Base-by-base conservation (phyloP, 2,329 filamentous ascomycete genomes). In the Aspergillus aculeatus region DNA sequence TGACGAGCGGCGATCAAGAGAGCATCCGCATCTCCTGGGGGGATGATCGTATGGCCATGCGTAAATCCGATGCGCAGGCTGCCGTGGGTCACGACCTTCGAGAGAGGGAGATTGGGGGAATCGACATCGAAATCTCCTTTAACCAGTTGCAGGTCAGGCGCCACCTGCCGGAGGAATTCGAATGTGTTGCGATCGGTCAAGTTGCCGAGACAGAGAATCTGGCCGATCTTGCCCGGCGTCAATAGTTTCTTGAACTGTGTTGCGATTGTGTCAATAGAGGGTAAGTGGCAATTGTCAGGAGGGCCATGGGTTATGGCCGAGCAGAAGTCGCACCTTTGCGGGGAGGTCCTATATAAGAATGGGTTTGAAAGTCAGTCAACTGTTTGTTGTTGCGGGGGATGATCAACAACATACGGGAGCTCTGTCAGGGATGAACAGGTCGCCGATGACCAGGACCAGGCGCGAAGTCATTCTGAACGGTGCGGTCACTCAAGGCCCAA, bases 381-480 rank as follows among this genome's bases (percentile, higher is more conserved):
- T 21, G 51, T 38, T 41, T 31, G 26, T 68, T 64, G 66, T 64
- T 57, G 61, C 61, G 51, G 48, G 59, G 14, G 38, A 53, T 55
- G 56, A 50, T 24, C 31, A 9, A 19, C 50, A 44, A 75, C 79
- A 68, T 75, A 85, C 92, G 65, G 95, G 87, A 69, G 92, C 92
- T 75, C 92, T 85, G 78, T 96, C 92, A 70, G 92, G 92, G 78
- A 96, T 96, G 81, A 96, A 92, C 57, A 96, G 86, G 81, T 96
- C 92, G 76, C 92, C 92, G 69, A 96, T 91, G 73, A 95, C 91
- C 74, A 96, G 86, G 73, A 96, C 92, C 68, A 96, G 84, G 79
- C 94, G 91, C 65, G 92, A 91, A 81, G 94, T 92, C 82, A 86
- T 89, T 56, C 58, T 73, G 70, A 58, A 67, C 57, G 59, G 59